A percentile compares a stretch with the other conserved stretches of the same genome.
phyloP scores from a whole-genome alignment of 2,329 filamentous ascomycete genomes.

The Tympanopsis confertula region DNA sequence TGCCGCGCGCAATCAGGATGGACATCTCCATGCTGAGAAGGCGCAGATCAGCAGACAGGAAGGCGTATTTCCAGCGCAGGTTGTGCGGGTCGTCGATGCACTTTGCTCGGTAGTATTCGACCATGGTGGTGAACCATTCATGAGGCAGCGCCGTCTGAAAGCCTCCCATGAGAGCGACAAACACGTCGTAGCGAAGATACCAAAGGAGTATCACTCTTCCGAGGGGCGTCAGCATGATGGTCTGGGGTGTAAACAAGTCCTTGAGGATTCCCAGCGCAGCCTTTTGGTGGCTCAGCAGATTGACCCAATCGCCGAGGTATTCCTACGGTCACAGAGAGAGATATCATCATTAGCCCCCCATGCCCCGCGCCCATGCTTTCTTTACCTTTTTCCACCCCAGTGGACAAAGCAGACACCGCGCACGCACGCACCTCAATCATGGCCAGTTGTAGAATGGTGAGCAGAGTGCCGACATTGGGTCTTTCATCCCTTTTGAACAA shows the following conservation, averaged over 20 bases:
- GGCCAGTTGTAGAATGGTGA: slow-evolving; percentile 83
- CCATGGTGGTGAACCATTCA: slow-evolving; percentile 64
- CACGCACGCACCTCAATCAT: slow-evolving; percentile 67
- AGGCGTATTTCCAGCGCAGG: slow-evolving; percentile 55
- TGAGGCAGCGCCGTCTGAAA: slow-evolving; percentile 62
- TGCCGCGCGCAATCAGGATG: slow-evolving; percentile 59
- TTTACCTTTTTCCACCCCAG: slow-evolving; percentile 6
- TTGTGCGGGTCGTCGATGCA: slow-evolving; percentile 46
- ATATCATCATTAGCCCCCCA: neutral
- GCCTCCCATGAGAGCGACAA: slow-evolving; percentile 71
- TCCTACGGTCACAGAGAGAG: slow-evolving; percentile 43
- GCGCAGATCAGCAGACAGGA: slow-evolving; percentile 53
- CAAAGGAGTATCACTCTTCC: slow-evolving; percentile 69
- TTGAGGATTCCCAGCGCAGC: slow-evolving; percentile 75
- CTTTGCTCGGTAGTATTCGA: slow-evolving; percentile 51
- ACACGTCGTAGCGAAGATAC: slow-evolving; percentile 83
- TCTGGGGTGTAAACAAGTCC: slow-evolving; percentile 66
- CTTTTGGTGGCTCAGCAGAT: slow-evolving; percentile 81
- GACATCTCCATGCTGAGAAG: slow-evolving; percentile 73
- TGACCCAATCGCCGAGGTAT: slow-evolving; percentile 90
- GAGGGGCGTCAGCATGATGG: slow-evolving; percentile 58
- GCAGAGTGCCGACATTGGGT: slow-evolving; percentile 61
- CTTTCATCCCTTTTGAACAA: slow-evolving; percentile 61
- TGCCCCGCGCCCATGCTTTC: neutral
- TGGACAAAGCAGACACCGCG: neutral